Evolutionary conservation across 345 rosid genomes (phyloP), one percentile per base, ranked within the genome.

Genomic region (Moringa oleifera): DNA sequence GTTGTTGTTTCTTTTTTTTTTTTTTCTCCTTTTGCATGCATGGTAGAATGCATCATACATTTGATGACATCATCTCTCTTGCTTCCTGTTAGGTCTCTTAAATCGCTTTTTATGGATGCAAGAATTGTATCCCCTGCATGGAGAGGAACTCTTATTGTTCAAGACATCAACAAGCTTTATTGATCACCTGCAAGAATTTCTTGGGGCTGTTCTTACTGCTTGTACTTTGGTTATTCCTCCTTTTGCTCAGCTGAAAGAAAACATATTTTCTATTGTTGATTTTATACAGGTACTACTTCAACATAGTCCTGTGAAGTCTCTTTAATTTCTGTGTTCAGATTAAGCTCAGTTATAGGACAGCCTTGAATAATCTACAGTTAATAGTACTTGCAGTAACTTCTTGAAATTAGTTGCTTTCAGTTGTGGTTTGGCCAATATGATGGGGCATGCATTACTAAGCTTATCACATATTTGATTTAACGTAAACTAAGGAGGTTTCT

Each of bases 91-190:
- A 94, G 99, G 99, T 75, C 86, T 94, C 71, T 67, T 90, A 59
- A 90, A 94, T 71, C 91, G 99, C 63, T 88, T 86, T 80, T 20
- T 70, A 28, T 90, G 99, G 99, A 88, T 94, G 99, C 89, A 88
- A 81, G 84, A 80, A 52, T 55, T 73, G 31, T 90, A 86, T 79
- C 97, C 97, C 52, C 31, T 83, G 68, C 60, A 59, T 58, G 80
- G 79, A 62, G 81, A 79, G 62, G 90, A 94, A 71, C 63, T 56
- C 50, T 37, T 90, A 60, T 69, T 82, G 65, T 90, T 94, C 82
- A 94, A 88, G 89, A 85, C 97, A 55, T 78, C 99, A 19, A 75
- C 82, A 75, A 82, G 97, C 73, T 94, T 94, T 77, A 59, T 94
- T 61, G 99, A 94, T 72, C 96, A 94, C 73, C 78, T 94, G 61